Base-by-base conservation (phyloP, 2,329 filamentous ascomycete genomes). In the Dactylellina sp. region DNA sequence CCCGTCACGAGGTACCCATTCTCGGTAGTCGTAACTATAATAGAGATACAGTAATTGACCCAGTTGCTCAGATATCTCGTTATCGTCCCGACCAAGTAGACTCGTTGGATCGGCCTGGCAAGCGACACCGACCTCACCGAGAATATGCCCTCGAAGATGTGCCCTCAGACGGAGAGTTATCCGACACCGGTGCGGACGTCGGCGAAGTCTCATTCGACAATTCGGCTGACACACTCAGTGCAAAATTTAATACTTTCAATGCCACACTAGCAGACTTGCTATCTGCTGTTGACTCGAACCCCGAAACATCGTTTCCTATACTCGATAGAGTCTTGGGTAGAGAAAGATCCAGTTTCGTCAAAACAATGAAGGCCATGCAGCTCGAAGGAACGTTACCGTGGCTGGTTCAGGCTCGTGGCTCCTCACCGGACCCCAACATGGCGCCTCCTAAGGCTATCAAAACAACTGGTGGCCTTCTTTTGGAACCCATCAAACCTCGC, bases 301-400 rank as follows among this genome's bases (percentile, higher is more conserved):
- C 71, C 5, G 42, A 53, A 2, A 22, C 22, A 0, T 44, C 75
- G 6, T 56, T 62, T 14, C 55, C 66, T 11, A 22, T 76, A 20
- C 63, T 76, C 24, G 75, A 76, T 42, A 42, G 52, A 37, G 52
- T 66, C 16, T 57, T 78, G 24, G 75, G 77, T 32, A 65, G 76
- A 24, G 68, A 77, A 32, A 64, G 75, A 28, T 75, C 75, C 28
- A 77, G 75, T 32, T 77, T 77, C 37, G 56, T 78, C 46, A 66
- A 78, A 7, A 81, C 80, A 76, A 84, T 86, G 79, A 85, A 85
- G 70, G 83, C 83, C 78, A 86, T 85, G 78, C 85, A 85, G 25
- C 80, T 81, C 42, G 81, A 79, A 65, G 83, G 76, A 9, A 71
- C 76, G n/a, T 53, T 78, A 11, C 61, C 74, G 7, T 78, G 76